Percentiles rank a stretch among this genome's conserved stretches.
These are phyloP conservation scores for Phyllostachys edulis DNA, from an alignment of 176 grass and related monocot species.

Conservation along the genomic window DNA sequence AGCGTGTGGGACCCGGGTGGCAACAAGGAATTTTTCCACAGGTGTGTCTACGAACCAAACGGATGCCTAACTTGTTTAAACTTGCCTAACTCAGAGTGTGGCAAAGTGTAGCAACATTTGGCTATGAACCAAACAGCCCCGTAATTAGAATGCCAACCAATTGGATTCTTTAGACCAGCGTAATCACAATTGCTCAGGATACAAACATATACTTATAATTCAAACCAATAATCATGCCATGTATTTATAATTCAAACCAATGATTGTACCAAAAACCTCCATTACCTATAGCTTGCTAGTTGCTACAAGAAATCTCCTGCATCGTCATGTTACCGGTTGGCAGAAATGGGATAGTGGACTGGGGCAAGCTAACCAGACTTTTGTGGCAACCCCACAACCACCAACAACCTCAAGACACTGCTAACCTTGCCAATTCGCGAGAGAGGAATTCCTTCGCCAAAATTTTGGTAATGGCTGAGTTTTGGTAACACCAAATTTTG, in stretches of 20 bases:
- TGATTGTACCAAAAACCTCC: conserved; percentile 3
- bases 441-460: too few species aligned
- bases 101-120: too few species aligned
- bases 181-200: conserved; percentile 1
- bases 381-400: conserved; percentile 30
- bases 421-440: too few species aligned
- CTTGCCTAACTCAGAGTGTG: too few species aligned
- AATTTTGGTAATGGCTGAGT: too few species aligned
- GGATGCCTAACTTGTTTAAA: too few species aligned
- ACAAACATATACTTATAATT: neutral
- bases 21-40: too few species aligned
- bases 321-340: neutral
- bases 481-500: too few species aligned
- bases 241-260: neutral
- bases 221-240: neutral
- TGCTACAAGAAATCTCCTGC: neutral
- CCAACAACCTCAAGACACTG: conserved; percentile 1
- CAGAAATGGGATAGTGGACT: conserved; percentile 24
- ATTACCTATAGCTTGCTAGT: conserved; percentile 5
- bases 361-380: conserved; percentile 28
- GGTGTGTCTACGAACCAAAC: too few species aligned
- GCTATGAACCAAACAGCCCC: too few species aligned
- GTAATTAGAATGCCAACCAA: neutral
- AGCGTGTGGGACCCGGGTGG: too few species aligned
- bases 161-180: neutral